These are phyloP conservation scores for Gleditsia sinensis DNA, from an alignment of 306 rosid genomes.

Conservation along the genomic window DNA sequence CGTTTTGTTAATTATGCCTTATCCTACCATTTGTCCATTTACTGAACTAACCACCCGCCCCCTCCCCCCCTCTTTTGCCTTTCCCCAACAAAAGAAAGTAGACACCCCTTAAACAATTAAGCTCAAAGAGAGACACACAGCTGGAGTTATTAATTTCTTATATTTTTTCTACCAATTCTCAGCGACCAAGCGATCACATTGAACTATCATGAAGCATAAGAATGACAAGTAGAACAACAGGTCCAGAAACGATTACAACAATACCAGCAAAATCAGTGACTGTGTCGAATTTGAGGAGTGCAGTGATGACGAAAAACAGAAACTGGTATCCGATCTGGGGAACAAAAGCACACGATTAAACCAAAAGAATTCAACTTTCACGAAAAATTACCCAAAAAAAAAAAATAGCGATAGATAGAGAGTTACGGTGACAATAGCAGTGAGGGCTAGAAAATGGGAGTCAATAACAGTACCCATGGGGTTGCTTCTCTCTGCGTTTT, in stretches of 20 bases:
- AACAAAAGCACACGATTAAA: not conserved
- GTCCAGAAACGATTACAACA: not conserved
- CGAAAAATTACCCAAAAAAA: not conserved
- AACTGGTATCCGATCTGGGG: slow-evolving; percentile 76
- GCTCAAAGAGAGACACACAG: not conserved
- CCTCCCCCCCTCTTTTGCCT: too few relatives aligned
- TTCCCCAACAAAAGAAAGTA: not conserved
- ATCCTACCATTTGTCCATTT: not conserved
- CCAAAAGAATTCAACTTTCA: not conserved
- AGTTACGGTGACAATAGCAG: slow-evolving; percentile 83
- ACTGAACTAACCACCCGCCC: not conserved
- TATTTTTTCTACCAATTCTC: slow-evolving; percentile 1
- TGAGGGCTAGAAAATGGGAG: slow-evolving; percentile 80
- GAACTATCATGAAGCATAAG: not conserved
- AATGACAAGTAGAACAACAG: not conserved
- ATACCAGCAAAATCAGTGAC: slow-evolving; percentile 97
- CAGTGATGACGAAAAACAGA: slow-evolving; percentile 81
- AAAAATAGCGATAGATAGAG: slow-evolving; percentile 1
- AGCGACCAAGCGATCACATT: not conserved
- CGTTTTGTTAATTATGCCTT: not conserved
- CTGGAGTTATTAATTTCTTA: not conserved
- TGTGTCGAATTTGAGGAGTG: slow-evolving; percentile 90
- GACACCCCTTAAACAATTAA: not conserved
- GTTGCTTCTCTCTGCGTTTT: not conserved
- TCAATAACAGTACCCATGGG: slow-evolving; percentile 76